Evolutionary conservation across 805 yeast species (phyloP), one percentile per base, ranked within the genome.

Genomic region (Candida nemodendra): DNA sequence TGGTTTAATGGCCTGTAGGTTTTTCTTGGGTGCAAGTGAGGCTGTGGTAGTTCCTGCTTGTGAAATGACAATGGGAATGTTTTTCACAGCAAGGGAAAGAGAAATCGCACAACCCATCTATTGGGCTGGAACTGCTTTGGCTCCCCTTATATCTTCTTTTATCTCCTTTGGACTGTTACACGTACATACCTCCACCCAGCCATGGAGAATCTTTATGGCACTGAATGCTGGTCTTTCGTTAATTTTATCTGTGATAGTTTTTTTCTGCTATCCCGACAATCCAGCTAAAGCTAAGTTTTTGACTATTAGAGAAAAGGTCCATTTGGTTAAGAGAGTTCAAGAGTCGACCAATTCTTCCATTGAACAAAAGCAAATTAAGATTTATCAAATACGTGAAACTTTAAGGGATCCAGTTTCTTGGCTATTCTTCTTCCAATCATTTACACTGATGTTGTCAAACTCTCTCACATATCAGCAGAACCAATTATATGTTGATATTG

Each of bases 381-480:
- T 52, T 38, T 49, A 62, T 23, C 81, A 76, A 43, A 57, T 69
- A 17, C 48, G 57, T 12, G 81, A 76, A 49, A 65, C 72, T 2
- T 32, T 74, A 3, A 66, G 47, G 37, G 81, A 76, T 45, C 73
- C 74, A 8, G 55, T 68, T 9, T 52, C 72, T 0, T 67, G 72
- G 69, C 44, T 66, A 17, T 64, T 68, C 42, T 54, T 55, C 15
- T 47, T 53, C 0, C 68, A 65, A 47, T 66, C 66, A 47, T 56
- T 76, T 9, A 54, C 71, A 16, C 70, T 66, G 47, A 72, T 66
- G 54, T 54, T 76, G 38, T 78, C 78, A 2, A 76, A 76, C 43
- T 73, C 73, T 48, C 53, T 76, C 36, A 60, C 76, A 4, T 76
- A 72, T 44, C 81, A 76, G 48, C 78, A 73, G 41, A 72, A 72